phyloP scores from a whole-genome alignment of 805 yeast genomes.

The Candida silvatica region DNA sequence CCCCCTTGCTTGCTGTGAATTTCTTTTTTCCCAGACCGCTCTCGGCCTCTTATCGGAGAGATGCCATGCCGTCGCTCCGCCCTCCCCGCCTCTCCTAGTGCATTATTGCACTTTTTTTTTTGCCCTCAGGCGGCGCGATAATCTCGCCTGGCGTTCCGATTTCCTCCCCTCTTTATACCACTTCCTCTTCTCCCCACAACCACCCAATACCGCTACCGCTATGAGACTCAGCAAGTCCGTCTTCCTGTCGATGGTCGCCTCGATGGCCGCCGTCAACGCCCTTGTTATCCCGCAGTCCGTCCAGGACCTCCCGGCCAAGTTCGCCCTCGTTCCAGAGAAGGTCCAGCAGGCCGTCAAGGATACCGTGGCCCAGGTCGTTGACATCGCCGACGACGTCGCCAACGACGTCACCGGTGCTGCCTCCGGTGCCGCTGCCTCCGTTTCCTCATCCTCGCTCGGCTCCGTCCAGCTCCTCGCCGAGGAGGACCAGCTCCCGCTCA shows the following conservation, averaged over 20 bases:
- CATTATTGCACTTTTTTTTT: neutral
- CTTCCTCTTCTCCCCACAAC: neutral
- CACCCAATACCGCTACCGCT: neutral
- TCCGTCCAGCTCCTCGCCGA: slow-evolving; percentile 10
- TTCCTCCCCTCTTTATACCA: neutral
- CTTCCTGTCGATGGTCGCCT: slow-evolving; percentile 8
- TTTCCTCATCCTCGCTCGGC: slow-evolving; percentile 26
- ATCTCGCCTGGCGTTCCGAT: too few relatives aligned
- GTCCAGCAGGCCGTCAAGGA: slow-evolving; percentile 1
- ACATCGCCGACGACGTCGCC: slow-evolving; percentile 1
- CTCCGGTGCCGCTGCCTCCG: slow-evolving; percentile 24
- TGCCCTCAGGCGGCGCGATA: too few relatives aligned
- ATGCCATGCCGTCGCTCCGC: neutral
- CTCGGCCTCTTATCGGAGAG: neutral
- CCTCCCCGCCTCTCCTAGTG: neutral
- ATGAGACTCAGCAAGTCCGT: slow-evolving; percentile 12
- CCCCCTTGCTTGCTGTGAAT: too few relatives aligned
- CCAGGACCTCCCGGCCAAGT: slow-evolving; percentile 8
- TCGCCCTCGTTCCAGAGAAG: slow-evolving; percentile 1
- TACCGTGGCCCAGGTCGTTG: neutral
- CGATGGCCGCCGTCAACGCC: slow-evolving; percentile 12
- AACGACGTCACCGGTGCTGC: slow-evolving; percentile 2
- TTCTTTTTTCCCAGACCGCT: too few relatives aligned
- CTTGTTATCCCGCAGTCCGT: slow-evolving; percentile 12
- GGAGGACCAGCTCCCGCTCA: slow-evolving; percentile 35